Percentiles rank a stretch among this genome's conserved stretches.
Evolutionary conservation across 164 flowering plant species (phyloP).

Genomic region (Macadamia integrifolia): DNA sequence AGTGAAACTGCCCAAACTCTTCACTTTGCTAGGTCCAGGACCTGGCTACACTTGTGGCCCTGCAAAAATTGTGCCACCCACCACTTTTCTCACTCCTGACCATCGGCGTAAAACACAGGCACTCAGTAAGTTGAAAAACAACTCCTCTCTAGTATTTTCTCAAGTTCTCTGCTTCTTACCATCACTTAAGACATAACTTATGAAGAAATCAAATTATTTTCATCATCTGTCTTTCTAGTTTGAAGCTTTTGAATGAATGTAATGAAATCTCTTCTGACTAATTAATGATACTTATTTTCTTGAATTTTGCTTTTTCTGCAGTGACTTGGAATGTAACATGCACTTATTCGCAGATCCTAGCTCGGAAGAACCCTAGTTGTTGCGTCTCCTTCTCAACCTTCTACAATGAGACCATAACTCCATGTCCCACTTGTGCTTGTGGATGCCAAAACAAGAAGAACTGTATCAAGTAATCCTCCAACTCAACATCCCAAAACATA

Average conservation of each 20-base stretch:
- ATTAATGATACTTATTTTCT: not conserved
- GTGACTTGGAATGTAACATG: conserved; percentile 94
- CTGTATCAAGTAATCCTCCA: conserved; percentile 49
- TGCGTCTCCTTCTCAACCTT: conserved; percentile 74
- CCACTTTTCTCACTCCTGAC: conserved; percentile 44
- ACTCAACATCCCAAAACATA: not conserved
- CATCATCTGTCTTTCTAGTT: no score
- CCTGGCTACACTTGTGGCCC: conserved; percentile 71
- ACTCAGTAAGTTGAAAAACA: conserved; percentile 31
- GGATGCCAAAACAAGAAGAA: conserved; percentile 59
- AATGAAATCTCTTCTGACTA: not conserved
- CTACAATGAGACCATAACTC: conserved; percentile 59
- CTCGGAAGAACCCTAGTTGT: conserved; percentile 58
- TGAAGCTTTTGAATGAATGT: no score
- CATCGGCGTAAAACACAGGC: conserved; percentile 55
- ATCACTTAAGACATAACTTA: no score
- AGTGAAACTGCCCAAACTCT: conserved; percentile 53
- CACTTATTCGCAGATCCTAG: conserved; percentile 77
- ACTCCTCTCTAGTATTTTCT: no score
- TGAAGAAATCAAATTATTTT: no score
- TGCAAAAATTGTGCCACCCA: conserved; percentile 50
- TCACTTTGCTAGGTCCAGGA: conserved; percentile 62
- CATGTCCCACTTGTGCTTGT: conserved; percentile 73
- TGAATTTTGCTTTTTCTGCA: conserved; percentile 26
- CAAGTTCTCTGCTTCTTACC: no score